Evolutionary conservation across 2,329 filamentous ascomycete species (phyloP).

Genomic region (Curvularia lunata): DNA sequence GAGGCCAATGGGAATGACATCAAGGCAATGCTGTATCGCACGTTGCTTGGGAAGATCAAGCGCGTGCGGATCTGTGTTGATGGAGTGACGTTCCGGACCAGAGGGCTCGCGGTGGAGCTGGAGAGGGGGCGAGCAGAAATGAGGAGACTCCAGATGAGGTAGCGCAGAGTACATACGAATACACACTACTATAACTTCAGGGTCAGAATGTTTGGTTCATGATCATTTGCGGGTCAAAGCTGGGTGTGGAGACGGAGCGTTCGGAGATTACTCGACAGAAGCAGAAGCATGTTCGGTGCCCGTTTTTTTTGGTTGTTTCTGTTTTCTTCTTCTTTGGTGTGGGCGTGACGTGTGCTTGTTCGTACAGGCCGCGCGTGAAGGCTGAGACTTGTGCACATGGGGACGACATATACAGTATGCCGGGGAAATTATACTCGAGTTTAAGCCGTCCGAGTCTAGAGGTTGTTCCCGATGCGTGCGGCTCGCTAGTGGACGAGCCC

Average conservation of each 20-base stretch:
- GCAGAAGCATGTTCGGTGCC: not conserved
- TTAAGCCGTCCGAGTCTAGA: too few relatives aligned
- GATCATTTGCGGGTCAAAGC: constrained; percentile 1
- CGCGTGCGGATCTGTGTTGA: constrained; percentile 42
- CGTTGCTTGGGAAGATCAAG: constrained; percentile 38
- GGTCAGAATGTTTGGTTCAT: not conserved
- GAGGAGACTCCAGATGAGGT: constrained; percentile 36
- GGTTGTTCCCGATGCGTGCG: not conserved
- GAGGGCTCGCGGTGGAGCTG: constrained; percentile 41
- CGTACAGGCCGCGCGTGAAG: not conserved
- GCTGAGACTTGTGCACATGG: not conserved
- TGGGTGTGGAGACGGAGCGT: not conserved
- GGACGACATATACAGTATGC: not conserved
- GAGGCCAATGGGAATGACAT: constrained; percentile 24
- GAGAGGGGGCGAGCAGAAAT: constrained; percentile 41
- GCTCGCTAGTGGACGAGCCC: not conserved
- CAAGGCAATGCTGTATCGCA: constrained; percentile 30
- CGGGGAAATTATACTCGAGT: not conserved
- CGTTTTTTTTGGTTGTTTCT: not conserved
- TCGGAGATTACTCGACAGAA: constrained; percentile 2
- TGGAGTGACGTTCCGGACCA: constrained; percentile 33
- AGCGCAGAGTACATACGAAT: not conserved
- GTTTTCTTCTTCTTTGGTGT: not conserved
- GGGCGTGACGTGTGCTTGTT: not conserved
- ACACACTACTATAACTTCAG: not conserved